Conservation (phyloP, 805 yeast genomes). For the Candida pini region DNA sequence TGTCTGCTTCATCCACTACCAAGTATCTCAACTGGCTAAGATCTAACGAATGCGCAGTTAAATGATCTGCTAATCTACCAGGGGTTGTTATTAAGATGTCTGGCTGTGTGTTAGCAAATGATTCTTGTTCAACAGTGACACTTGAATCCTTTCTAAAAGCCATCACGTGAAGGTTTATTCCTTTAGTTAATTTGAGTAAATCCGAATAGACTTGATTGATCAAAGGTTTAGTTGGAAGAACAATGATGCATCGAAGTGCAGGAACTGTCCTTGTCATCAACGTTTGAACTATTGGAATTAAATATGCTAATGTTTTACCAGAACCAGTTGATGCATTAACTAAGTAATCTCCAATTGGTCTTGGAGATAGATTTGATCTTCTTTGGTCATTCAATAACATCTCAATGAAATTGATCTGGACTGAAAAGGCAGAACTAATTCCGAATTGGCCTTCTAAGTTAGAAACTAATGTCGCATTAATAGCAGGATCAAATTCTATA, state of each 20-base stretch:
- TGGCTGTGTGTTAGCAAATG: slow-evolving; percentile 41
- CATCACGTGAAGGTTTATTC: slow-evolving; percentile 60
- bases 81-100: slow-evolving; percentile 72
- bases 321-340: slow-evolving; percentile 96
- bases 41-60: slow-evolving; percentile 36
- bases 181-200: slow-evolving; percentile 52
- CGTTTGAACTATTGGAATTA: slow-evolving; percentile 74
- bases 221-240: slow-evolving; percentile 89
- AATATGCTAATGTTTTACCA: slow-evolving; percentile 89
- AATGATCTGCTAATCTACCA: slow-evolving; percentile 78
- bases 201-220: slow-evolving; percentile 75
- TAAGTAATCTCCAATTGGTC: slow-evolving; percentile 64
- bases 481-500: slow-evolving; percentile 33
- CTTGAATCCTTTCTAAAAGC: slow-evolving; percentile 52
- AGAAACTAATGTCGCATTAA: slow-evolving; percentile 37
- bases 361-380: slow-evolving; percentile 39
- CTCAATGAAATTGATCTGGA: slow-evolving; percentile 66
- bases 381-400: slow-evolving; percentile 38
- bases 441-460: slow-evolving; percentile 42
- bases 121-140: slow-evolving; percentile 55
- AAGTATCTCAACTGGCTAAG: slow-evolving; percentile 53
- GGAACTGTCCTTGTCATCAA: slow-evolving; percentile 63
- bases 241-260: slow-evolving; percentile 62
- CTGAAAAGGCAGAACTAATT: slow-evolving; percentile 62
- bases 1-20: slow-evolving; percentile 78